Evolutionary conservation across 345 rosid species (phyloP).

Genomic region (Syzygium grande): DNA sequence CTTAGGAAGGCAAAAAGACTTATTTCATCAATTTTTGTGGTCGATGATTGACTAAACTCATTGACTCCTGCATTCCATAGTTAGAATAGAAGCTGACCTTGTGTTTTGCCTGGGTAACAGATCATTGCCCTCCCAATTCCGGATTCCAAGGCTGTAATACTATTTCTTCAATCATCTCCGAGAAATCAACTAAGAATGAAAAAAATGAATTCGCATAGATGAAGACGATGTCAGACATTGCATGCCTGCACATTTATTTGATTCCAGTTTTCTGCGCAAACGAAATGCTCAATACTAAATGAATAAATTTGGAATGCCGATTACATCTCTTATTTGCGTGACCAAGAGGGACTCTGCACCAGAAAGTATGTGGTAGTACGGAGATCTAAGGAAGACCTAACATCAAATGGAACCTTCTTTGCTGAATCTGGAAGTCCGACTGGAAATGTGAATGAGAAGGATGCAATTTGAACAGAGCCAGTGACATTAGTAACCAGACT

Average conservation of each 20-base stretch:
- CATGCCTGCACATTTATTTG: neutral
- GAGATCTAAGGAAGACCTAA: conserved; percentile 54
- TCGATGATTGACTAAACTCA: conserved; percentile 33
- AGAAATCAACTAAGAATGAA: neutral
- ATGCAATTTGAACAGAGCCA: conserved; percentile 31
- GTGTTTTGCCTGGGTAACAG: conserved; percentile 46
- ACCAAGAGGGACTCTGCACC: conserved; percentile 46
- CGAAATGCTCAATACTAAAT: neutral
- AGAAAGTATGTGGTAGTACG: conserved; percentile 38
- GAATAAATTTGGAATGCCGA: neutral
- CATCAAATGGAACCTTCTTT: conserved; percentile 58
- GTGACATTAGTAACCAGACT: conserved; percentile 31
- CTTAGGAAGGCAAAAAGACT: neutral
- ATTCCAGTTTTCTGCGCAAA: neutral
- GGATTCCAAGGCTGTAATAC: conserved; percentile 31
- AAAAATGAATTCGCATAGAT: neutral
- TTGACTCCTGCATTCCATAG: conserved; percentile 44
- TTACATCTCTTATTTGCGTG: conserved; percentile 7
- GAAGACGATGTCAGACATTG: neutral
- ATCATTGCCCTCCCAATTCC: conserved; percentile 15
- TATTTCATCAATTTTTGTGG: neutral
- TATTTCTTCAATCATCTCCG: neutral
- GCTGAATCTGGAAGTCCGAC: conserved; percentile 38
- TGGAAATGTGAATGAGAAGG: neutral
- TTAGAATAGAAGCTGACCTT: conserved; percentile 33